These are phyloP conservation scores for Colletotrichum sp. DNA, from an alignment of 2,329 filamentous ascomycete species.

Conservation along the genomic window DNA sequence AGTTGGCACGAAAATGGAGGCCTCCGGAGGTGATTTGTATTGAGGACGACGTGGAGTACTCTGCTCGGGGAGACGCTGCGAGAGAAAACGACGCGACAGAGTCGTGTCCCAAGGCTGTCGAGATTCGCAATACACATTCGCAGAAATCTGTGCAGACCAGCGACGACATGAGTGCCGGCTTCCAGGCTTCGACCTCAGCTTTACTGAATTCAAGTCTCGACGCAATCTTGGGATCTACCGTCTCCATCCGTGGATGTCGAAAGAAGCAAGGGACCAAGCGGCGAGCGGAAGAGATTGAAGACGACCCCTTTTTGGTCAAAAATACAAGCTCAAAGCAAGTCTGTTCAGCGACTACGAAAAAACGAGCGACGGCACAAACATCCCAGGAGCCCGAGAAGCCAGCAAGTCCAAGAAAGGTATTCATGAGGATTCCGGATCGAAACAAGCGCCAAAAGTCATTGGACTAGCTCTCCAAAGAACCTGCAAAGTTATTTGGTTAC, in stretches of 20 bases:
- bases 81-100: not conserved
- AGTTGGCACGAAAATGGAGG: not conserved
- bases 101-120: not conserved
- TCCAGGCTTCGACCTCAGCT: accelerated
- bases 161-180: not conserved
- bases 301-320: not conserved
- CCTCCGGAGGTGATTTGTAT: accelerated
- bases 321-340: not conserved
- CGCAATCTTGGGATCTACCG: accelerated
- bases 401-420: not conserved
- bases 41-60: not conserved
- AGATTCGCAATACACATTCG: not conserved
- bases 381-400: not conserved
- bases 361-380: not conserved
- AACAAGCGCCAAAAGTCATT: not conserved
- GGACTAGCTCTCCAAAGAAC: not conserved
- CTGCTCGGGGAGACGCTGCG: not conserved
- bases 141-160: not conserved
- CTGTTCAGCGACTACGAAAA: not conserved
- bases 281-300: not conserved
- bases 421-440: not conserved
- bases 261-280: not conserved
- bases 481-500: not conserved
- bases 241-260: not conserved
- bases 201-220: accelerated